phyloP scores from a whole-genome alignment of 768 basidiomycete genomes.

The Auricularia sp. region DNA sequence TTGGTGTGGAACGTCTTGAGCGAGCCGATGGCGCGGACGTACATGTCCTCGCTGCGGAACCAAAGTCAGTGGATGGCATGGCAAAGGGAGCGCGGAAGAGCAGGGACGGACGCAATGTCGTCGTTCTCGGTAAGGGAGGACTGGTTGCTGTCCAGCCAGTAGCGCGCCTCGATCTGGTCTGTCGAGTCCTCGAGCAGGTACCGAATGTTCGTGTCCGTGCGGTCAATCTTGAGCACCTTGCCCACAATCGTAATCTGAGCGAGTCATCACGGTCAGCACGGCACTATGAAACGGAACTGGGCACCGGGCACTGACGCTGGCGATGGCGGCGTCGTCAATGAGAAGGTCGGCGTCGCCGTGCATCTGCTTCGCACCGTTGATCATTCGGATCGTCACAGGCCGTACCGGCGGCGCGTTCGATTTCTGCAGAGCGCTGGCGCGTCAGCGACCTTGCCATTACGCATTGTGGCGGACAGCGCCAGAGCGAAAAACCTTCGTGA shows the following conservation, averaged over 20 bases:
- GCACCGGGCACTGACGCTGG: background rate
- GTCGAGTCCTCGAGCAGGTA: background rate
- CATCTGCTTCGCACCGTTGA: background rate
- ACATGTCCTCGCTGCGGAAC: constrained; percentile 52
- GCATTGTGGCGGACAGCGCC: background rate
- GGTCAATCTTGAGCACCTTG: background rate
- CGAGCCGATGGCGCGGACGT: constrained; percentile 71
- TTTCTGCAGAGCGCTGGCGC: background rate
- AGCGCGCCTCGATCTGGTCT: background rate
- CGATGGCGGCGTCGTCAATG: background rate
- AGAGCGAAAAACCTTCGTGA: background rate
- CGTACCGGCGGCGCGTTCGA: background rate
- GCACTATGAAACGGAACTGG: background rate
- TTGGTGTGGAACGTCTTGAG: constrained; percentile 77
- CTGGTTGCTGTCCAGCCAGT: background rate
- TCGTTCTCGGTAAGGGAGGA: background rate
- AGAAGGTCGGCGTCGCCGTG: background rate
- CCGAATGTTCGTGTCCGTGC: background rate
- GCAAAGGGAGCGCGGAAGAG: background rate
- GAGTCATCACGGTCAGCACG: background rate
- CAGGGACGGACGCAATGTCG: background rate
- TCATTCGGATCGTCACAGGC: background rate
- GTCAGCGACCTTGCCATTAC: background rate
- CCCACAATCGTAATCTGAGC: background rate
- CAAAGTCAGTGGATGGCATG: background rate